phyloP scores from a whole-genome alignment of 179 eudicot species.

The Silene vulgaris region DNA sequence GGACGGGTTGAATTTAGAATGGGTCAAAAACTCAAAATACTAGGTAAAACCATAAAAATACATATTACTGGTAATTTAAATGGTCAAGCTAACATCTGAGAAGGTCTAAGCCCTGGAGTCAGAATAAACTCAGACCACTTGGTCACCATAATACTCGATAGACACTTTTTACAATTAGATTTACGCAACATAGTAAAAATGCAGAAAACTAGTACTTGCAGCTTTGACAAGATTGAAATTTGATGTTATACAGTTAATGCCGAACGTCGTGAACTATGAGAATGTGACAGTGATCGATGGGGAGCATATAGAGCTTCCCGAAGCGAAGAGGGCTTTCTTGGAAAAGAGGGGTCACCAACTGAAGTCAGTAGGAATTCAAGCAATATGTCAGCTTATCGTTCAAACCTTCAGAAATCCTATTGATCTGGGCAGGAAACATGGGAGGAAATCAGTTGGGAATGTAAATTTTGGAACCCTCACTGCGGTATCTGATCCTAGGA shows the following conservation, averaged over 20 bases:
- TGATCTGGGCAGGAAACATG: conserved; percentile 38
- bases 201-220: conserved; percentile 4
- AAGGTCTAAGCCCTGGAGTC: neutral
- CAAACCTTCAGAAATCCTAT: conserved; percentile 38
- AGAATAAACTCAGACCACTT: neutral
- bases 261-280: conserved; percentile 64
- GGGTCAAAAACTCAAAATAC: neutral
- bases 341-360: conserved; percentile 60
- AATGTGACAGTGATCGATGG: conserved; percentile 75
- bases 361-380: conserved; percentile 36
- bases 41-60: neutral
- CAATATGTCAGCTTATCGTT: conserved; percentile 65
- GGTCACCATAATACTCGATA: neutral
- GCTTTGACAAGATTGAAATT: neutral
- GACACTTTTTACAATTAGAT: neutral
- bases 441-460: conserved; percentile 19
- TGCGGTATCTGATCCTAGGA: conserved; percentile 88
- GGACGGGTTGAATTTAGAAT: neutral
- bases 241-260: conserved; percentile 53
- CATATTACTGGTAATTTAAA: neutral
- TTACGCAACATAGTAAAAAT: conserved; percentile 1
- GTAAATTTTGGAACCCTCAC: conserved; percentile 55
- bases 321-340: conserved; percentile 42
- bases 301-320: conserved; percentile 62
- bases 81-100: neutral